phyloP scores from a whole-genome alignment of 306 rosid species.

The Pachyrhizus erosus region DNA sequence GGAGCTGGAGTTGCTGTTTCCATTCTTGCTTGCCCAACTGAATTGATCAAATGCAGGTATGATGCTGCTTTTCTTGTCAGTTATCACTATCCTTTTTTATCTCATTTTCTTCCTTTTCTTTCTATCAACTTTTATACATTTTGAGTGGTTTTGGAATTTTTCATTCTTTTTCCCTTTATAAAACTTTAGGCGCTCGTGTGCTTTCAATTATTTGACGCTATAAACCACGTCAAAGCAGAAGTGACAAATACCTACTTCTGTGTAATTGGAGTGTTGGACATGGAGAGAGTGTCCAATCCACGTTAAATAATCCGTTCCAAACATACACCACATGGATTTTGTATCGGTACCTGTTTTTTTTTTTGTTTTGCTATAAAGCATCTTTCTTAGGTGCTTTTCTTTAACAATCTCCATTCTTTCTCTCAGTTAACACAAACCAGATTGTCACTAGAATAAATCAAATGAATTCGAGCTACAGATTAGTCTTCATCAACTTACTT shows the following conservation, averaged over 20 bases:
- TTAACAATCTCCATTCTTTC: not conserved
- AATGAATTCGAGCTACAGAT: constrained; percentile 1
- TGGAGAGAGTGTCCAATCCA: too few species aligned
- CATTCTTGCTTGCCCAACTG: constrained; percentile 94
- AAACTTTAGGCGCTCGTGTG: too few species aligned
- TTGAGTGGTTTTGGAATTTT: not conserved
- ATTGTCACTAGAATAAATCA: not conserved
- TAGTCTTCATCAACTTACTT: not conserved
- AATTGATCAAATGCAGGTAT: constrained; percentile 96
- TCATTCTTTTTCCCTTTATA: not conserved
- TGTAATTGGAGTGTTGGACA: too few species aligned
- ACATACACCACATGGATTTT: too few species aligned
- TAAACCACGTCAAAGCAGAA: too few species aligned
- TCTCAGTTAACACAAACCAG: constrained; percentile 3
- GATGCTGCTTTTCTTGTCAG: constrained; percentile 13
- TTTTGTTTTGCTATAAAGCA: not conserved
- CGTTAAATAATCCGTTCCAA: too few species aligned
- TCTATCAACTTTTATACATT: not conserved
- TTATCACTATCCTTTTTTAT: not conserved
- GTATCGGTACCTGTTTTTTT: not conserved
- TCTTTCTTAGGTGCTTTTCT: not conserved
- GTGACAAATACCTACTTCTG: too few species aligned
- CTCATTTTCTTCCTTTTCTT: not conserved
- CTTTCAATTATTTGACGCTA: too few species aligned
- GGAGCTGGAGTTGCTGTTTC: constrained; percentile 98